Conservation (phyloP, 176 grass and related monocot species). For the Juncus inflexus region DNA sequence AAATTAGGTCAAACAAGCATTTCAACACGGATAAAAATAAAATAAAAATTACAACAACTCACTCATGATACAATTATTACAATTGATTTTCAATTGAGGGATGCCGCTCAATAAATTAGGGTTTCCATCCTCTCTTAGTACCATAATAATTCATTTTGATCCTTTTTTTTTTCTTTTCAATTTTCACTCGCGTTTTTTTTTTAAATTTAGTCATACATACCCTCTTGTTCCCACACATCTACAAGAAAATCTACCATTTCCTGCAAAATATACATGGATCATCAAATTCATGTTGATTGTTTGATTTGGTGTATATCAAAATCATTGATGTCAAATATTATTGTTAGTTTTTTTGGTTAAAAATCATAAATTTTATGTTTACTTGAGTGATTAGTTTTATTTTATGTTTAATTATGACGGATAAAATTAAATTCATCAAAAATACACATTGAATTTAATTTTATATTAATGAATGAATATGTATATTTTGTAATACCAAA, state of each 20-base stretch:
- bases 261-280: conserved; percentile 34
- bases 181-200: background rate
- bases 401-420: no score
- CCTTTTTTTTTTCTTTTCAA: background rate
- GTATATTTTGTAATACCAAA: no score
- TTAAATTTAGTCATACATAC: conserved; percentile 60
- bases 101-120: conserved; percentile 22
- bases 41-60: conserved; percentile 21
- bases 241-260: conserved; percentile 98
- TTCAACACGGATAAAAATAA: conserved; percentile 8
- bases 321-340: no score
- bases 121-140: conserved; percentile 14
- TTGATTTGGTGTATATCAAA: no score
- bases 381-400: no score
- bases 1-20: conserved; percentile 18
- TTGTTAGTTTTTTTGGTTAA: no score
- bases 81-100: conserved; percentile 22
- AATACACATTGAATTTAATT: no score
- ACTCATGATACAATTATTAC: conserved; percentile 21
- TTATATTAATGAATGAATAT: no score
- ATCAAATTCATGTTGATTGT: no score
- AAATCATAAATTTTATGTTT: no score
- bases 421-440: no score
- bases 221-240: conserved; percentile 88
- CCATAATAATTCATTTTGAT: conserved; percentile 16